Percentiles rank a stretch among this genome's conserved stretches.
Conservation (phyloP, 108 stramenopile species). For the Skeletonema marinoi region DNA sequence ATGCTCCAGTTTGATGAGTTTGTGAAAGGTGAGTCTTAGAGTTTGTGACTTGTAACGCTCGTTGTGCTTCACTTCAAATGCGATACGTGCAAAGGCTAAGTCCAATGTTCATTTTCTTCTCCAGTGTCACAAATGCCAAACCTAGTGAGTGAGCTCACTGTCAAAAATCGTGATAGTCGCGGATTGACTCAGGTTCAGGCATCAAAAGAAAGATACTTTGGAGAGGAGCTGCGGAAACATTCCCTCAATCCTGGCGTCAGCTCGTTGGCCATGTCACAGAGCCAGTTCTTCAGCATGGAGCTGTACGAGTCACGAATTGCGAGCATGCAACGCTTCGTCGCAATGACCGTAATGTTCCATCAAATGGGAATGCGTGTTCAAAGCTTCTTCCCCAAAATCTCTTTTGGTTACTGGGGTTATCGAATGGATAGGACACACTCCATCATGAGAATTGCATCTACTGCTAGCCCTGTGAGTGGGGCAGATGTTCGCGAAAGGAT, state of each 20-base stretch:
- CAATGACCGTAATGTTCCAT: conserved; percentile 65
- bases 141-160: conserved; percentile 27
- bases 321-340: conserved; percentile 51
- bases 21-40: conserved; percentile 2
- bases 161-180: conserved; percentile 43
- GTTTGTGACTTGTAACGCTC: neutral
- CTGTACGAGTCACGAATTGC: conserved; percentile 64
- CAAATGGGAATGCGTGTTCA: conserved; percentile 57
- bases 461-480: conserved; percentile 51
- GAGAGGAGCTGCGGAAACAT: conserved; percentile 39
- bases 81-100: neutral
- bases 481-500: conserved; percentile 67
- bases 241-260: conserved; percentile 22
- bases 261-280: conserved; percentile 36
- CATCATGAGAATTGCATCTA: conserved; percentile 56
- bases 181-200: conserved; percentile 47
- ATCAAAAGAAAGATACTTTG: conserved; percentile 45
- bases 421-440: conserved; percentile 51
- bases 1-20: conserved; percentile 54
- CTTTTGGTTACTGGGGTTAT: conserved; percentile 53
- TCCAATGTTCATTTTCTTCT: neutral
- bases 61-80: neutral
- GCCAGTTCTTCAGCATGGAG: conserved; percentile 51
- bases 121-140: conserved; percentile 41
- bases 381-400: conserved; percentile 41